Percentiles rank a stretch among this genome's conserved stretches.
Conservation (phyloP, 768 basidiomycete genomes). For the Mycena olivaceomarginata region DNA sequence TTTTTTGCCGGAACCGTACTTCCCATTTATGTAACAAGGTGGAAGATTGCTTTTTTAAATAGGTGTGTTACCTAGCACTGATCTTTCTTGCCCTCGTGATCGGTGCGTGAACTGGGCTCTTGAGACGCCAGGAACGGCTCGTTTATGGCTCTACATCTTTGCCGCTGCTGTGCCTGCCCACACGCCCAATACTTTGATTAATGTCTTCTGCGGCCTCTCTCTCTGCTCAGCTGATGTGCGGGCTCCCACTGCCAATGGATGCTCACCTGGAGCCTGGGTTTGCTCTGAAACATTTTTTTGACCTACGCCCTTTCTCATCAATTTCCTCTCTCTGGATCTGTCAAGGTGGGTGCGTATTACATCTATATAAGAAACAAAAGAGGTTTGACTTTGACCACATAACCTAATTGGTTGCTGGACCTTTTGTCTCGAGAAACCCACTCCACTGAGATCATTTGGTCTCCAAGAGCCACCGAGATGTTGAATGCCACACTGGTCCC, state of each 20-base stretch:
- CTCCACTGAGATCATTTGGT: slow-evolving; percentile 9
- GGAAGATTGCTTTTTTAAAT: slow-evolving; percentile 11
- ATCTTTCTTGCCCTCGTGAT: slow-evolving; percentile 20
- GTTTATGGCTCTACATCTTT: slow-evolving; percentile 11
- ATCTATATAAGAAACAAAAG: slow-evolving; percentile 2
- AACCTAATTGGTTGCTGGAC: neutral
- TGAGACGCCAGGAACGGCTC: slow-evolving; percentile 5
- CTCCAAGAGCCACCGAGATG: slow-evolving; percentile 6
- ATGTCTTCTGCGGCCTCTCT: neutral
- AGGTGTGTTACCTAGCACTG: slow-evolving; percentile 13
- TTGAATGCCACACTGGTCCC: slow-evolving; percentile 1
- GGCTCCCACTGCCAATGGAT: slow-evolving; percentile 3
- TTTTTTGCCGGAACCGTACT: slow-evolving; percentile 10
- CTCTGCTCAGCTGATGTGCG: slow-evolving; percentile 1
- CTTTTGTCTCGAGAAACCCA: slow-evolving; percentile 5
- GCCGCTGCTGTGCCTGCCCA: slow-evolving; percentile 5
- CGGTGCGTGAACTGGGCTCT: slow-evolving; percentile 12
- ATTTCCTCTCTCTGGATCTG: slow-evolving; percentile 6
- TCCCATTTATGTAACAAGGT: slow-evolving; percentile 6
- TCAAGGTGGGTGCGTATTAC: slow-evolving; percentile 4
- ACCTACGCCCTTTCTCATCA: slow-evolving; percentile 3
- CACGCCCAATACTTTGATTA: neutral
- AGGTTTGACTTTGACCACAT: slow-evolving; percentile 1
- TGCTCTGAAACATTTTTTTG: slow-evolving; percentile 5
- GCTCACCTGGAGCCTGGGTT: slow-evolving; percentile 2